These are phyloP conservation scores for Gryganskiella cystojenkinii DNA, from an alignment of 192 early-diverging fungal genomes.

Conservation along the genomic window DNA sequence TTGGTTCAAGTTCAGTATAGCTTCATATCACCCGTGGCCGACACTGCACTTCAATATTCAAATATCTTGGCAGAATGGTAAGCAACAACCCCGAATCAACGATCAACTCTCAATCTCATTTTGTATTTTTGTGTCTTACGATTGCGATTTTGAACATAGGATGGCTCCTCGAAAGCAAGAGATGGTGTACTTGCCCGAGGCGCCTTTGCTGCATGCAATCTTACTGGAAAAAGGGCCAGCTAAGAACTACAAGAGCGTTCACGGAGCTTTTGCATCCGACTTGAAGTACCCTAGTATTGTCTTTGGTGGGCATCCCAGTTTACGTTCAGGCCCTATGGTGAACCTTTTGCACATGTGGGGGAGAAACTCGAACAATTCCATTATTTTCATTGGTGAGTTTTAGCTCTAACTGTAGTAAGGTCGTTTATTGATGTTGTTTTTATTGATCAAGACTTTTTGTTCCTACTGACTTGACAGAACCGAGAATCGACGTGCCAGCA, in stretches of 20 bases:
- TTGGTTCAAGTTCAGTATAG: conserved; percentile 73
- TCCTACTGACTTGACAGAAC: conserved; percentile 19
- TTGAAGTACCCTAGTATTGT: conserved; percentile 72
- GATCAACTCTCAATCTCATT: background rate
- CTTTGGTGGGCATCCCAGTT: conserved; percentile 62
- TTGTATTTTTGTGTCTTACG: background rate
- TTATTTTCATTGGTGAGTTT: conserved; percentile 59
- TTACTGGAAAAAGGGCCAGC: conserved; percentile 56
- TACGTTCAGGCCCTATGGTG: conserved; percentile 56
- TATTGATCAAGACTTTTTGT: conserved; percentile 1
- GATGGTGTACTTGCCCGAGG: conserved; percentile 72
- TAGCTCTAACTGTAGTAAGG: too few relatives aligned
- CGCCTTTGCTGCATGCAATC: conserved; percentile 61
- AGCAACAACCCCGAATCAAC: background rate
- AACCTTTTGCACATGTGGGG: conserved; percentile 60
- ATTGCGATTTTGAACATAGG: conserved; percentile 27
- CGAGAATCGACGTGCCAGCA: conserved; percentile 42
- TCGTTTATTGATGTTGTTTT: too few relatives aligned
- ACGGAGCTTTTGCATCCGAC: conserved; percentile 40
- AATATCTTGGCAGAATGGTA: conserved; percentile 91
- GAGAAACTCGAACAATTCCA: conserved; percentile 54
- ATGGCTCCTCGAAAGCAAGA: conserved; percentile 73
- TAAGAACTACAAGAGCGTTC: conserved; percentile 56
- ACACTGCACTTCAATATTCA: conserved; percentile 80
- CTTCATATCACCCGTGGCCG: conserved; percentile 79